Evolutionary conservation across 495 filamentous ascomycete species (phyloP), one percentile per base, ranked within the genome.

Genomic region (Hypoxylon perforatum): DNA sequence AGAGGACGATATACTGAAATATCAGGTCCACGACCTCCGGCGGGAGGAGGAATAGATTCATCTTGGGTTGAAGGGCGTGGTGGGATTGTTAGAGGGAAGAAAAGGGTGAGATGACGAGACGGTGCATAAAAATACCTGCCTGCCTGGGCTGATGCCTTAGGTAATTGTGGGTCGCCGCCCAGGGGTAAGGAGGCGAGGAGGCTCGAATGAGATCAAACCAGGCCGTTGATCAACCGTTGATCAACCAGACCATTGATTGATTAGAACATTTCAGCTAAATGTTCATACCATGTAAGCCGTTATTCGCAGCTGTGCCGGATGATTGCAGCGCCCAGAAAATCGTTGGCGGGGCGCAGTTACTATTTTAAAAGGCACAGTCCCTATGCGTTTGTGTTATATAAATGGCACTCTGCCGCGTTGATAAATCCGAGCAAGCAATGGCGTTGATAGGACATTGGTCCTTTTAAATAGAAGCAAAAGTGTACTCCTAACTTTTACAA

Each of bases 11-110:
- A 15, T 12, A 8, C n/a, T 25, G 7, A 15, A 25, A 15, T 30
- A 51, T 51, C 11, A 12, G 5, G 23, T 51, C n/a, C 12, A 51
- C 47, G 47, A 51, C 4, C 19, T 51, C 47, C 22, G 18, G 4
- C 2, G 22, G 23, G 12, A 51, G 21, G 47, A 9, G 5, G 47
- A 51, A 28, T 15, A 51, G 3, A 51, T 51, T 21, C 47, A 51
- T 51, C 10, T 38, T 38, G 35, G 35, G n/a, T n/a, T n/a, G n/a
- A n/a, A n/a, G 3, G 14, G 35, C 9, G 2, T 38, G 3, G 12
- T 28, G 25, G 3, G 25, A 28, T 7, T 28, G 3, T 7, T 3
- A 28, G 25, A 3, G 25, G 3, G 35, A 38, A 38, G 35, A 38
- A 4, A 11, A 5, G 9, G 12, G 35, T 11, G 35, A 38, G 14